phyloP scores from a whole-genome alignment of 2,329 filamentous ascomycete species.

The Nemania bipapillata region DNA sequence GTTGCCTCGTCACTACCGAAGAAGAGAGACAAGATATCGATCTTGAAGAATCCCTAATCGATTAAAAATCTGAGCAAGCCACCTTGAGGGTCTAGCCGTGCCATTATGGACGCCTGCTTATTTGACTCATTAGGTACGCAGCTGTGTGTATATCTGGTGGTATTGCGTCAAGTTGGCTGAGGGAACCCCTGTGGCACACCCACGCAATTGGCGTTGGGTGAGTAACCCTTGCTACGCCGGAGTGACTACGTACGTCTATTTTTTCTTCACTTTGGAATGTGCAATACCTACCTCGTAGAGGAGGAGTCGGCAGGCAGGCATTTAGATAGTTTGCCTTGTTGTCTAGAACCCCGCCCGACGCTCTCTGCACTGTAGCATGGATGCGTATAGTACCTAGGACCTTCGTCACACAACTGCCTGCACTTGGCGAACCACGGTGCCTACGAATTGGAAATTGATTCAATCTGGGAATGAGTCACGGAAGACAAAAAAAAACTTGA shows the following conservation, averaged over 20 bases:
- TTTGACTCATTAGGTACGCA: no score
- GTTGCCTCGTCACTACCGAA: conserved; percentile 10
- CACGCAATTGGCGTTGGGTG: not conserved
- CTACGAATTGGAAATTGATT: conserved; percentile 21
- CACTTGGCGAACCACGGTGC: conserved; percentile 21
- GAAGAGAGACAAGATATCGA: conserved; percentile 4
- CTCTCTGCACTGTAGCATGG: conserved; percentile 30
- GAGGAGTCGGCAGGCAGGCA: not conserved
- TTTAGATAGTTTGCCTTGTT: conserved; percentile 26
- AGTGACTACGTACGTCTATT: not conserved
- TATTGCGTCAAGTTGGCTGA: conserved; percentile 7
- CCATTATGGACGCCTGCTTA: conserved; percentile 8
- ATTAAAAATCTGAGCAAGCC: conserved; percentile 9
- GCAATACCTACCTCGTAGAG: conserved; percentile 17
- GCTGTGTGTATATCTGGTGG: conserved; percentile 7
- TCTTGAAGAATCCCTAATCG: conserved; percentile 4
- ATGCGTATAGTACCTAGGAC: conserved; percentile 15
- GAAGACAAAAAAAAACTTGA: not conserved
- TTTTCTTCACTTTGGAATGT: conserved; percentile 29
- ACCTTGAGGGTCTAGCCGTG: not conserved
- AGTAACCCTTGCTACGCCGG: not conserved
- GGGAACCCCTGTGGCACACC: conserved; percentile 5
- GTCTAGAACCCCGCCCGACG: conserved; percentile 12
- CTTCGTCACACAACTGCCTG: conserved; percentile 29
- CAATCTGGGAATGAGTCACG: conserved; percentile 35